phyloP scores from a whole-genome alignment of 768 basidiomycete genomes.

The Suillus fuscotomentosus region DNA sequence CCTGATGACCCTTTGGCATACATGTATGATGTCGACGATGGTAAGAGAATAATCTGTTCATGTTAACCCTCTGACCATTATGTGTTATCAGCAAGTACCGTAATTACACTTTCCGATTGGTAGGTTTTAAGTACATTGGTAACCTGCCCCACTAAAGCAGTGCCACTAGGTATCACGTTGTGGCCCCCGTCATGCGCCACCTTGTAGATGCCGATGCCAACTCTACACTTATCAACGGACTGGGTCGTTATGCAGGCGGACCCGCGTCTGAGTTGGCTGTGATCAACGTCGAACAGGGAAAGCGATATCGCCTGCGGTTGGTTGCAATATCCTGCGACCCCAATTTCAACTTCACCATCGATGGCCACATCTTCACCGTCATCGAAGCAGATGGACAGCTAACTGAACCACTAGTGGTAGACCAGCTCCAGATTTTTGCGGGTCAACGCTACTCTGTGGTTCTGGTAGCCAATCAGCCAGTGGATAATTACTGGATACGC shows the following conservation, averaged over 20 bases:
- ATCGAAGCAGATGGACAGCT: slow-evolving; percentile 47
- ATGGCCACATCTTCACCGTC: slow-evolving; percentile 42
- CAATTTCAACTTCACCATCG: slow-evolving; percentile 43
- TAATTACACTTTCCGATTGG: slow-evolving; percentile 46
- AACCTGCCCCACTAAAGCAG: neutral
- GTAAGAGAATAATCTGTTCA: slow-evolving; percentile 12
- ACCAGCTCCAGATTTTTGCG: slow-evolving; percentile 37
- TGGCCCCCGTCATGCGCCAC: slow-evolving; percentile 21
- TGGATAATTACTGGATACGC: slow-evolving; percentile 49
- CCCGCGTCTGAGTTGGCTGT: slow-evolving; percentile 32
- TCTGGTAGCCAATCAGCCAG: slow-evolving; percentile 28
- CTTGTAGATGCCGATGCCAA: slow-evolving; percentile 18
- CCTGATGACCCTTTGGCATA: slow-evolving; percentile 35
- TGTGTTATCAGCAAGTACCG: slow-evolving; percentile 28
- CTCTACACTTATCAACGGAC: slow-evolving; percentile 40
- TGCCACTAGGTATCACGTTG: slow-evolving; percentile 16
- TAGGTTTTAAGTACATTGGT: neutral
- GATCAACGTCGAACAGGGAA: slow-evolving; percentile 30
- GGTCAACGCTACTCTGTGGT: slow-evolving; percentile 33
- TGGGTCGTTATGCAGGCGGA: slow-evolving; percentile 35
- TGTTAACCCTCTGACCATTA: neutral
- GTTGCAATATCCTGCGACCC: slow-evolving; percentile 41
- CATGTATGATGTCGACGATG: slow-evolving; percentile 45
- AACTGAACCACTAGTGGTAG: slow-evolving; percentile 38
- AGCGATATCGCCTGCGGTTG: slow-evolving; percentile 38